A percentile compares a stretch with the other conserved stretches of the same genome.
Conservation (phyloP, 331 rosid species). For the Stylosanthes scabra region DNA sequence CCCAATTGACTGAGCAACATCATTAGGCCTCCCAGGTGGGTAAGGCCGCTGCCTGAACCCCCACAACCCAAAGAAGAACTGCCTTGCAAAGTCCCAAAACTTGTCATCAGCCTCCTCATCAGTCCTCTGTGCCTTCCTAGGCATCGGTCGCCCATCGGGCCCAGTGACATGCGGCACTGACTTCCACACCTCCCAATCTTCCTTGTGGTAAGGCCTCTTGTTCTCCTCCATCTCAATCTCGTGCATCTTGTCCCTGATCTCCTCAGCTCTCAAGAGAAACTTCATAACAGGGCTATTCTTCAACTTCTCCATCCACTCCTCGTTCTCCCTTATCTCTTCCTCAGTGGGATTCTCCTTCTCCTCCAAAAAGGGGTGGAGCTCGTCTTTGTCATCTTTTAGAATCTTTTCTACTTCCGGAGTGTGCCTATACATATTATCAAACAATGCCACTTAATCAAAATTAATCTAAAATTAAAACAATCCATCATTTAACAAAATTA, state of each 20-base stretch:
- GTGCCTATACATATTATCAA: conserved; percentile 45
- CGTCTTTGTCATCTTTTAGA: conserved; percentile 44
- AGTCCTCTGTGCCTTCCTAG: conserved; percentile 69
- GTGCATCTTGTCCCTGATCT: conserved; percentile 55
- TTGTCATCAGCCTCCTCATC: conserved; percentile 51
- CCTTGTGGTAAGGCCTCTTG: conserved; percentile 60
- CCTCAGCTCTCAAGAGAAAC: conserved; percentile 66
- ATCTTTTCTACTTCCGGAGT: conserved; percentile 75
- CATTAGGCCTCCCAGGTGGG: conserved; percentile 84
- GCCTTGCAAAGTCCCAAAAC: conserved; percentile 92
- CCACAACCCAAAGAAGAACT: conserved; percentile 89
- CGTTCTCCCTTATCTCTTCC: conserved; percentile 67
- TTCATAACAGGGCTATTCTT: conserved; percentile 61
- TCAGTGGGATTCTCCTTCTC: conserved; percentile 65
- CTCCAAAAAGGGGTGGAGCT: conserved; percentile 46
- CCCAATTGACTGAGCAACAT: conserved; percentile 91
- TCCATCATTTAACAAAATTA: no score
- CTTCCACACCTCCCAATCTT: conserved; percentile 76
- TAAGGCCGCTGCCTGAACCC: conserved; percentile 85
- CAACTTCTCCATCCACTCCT: conserved; percentile 53
- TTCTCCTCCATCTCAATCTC: conserved; percentile 72
- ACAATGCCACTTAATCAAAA: no score
- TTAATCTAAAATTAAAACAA: no score
- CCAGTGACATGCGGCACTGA: conserved; percentile 70
- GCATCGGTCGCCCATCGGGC: conserved; percentile 89